Base-by-base conservation (phyloP, 2,329 filamentous ascomycete genomes). In the Trichoderma afroharzianum region DNA sequence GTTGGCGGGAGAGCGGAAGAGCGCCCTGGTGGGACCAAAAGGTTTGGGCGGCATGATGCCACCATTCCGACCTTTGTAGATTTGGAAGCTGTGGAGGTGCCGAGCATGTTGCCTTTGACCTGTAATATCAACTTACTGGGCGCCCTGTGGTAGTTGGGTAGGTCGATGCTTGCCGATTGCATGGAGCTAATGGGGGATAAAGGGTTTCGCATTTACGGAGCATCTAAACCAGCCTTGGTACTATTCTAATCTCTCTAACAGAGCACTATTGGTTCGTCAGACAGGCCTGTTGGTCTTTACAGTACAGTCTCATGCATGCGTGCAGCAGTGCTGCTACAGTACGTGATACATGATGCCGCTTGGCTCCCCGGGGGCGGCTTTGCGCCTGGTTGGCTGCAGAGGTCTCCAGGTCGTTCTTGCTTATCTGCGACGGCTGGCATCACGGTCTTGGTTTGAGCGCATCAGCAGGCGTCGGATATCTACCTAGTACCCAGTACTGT, bases 211-310 rank as follows among this genome's bases (percentile, higher is more conserved):
- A 30, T 30, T 33, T 33, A 14, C 28, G 57, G 57, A 21, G 21
- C 39, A 57, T 55, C 63, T 67, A 67, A 57, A 28, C 63, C 63
- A 39, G 43, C 30, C 47, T 57, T 55, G 63, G 63, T 36, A 57
- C 21, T 55, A 57, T 55, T 64, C 21, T 21, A 67, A 66, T 55
- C 47, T 53, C 47, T 53, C 47, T 21, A 24, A 53, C 21, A 21
- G 21, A 24, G 47, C 47, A 12, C 47, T 24, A 53, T 53, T 53
- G 47, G 47, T 12, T 53, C 9, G 18, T 50, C 11, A 11, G 47
- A 53, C 21, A 53, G 47, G 47, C 47, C 3, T 53, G n/a, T 14
- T 53, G n/a, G 21, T 2, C 14, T 53, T 24, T 53, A 14, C 21
- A n/a, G n/a, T n/a, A n/a, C n/a, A 28, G 9, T 66, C 15, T 36